These are phyloP conservation scores for Willaertia magna DNA, from an alignment of 208 protist genomes.

Conservation along the genomic window DNA sequence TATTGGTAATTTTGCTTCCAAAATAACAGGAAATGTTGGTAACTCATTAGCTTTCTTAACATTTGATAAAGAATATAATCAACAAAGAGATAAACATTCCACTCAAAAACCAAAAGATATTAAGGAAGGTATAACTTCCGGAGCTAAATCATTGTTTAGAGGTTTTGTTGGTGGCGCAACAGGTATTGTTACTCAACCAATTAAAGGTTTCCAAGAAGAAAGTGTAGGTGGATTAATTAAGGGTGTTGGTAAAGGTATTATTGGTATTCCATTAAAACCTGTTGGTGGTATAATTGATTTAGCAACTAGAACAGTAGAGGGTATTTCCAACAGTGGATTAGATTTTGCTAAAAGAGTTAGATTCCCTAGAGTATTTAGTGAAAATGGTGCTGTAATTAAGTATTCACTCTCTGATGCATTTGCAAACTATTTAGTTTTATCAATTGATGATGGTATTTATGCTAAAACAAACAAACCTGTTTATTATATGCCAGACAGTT, in stretches of 20 bases:
- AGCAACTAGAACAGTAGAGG: constrained; percentile 2
- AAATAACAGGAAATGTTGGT: constrained; percentile 17
- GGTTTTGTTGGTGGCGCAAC: constrained; percentile 30
- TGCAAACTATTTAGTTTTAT: neutral
- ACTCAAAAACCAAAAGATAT: constrained; percentile 4
- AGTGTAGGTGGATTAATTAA: constrained; percentile 57
- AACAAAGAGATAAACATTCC: neutral
- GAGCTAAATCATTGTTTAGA: neutral
- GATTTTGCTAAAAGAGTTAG: neutral
- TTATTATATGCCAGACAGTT: neutral
- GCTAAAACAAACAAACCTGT: neutral
- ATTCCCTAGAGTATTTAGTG: neutral
- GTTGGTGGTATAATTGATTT: constrained; percentile 54
- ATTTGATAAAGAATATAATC: constrained; percentile 30
- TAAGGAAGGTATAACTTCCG: neutral
- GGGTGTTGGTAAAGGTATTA: constrained; percentile 59
- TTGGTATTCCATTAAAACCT: constrained; percentile 64
- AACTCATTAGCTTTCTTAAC: constrained; percentile 22
- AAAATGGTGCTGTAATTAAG: neutral
- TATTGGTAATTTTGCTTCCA: constrained; percentile 18
- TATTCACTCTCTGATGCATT: neutral
- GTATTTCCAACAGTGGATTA: neutral
- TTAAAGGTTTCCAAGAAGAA: constrained; percentile 55
- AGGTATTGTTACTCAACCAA: constrained; percentile 61
- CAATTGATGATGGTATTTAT: neutral